Conservation (phyloP, 345 rosid species). For the Eucalyptus erythrocorys region DNA sequence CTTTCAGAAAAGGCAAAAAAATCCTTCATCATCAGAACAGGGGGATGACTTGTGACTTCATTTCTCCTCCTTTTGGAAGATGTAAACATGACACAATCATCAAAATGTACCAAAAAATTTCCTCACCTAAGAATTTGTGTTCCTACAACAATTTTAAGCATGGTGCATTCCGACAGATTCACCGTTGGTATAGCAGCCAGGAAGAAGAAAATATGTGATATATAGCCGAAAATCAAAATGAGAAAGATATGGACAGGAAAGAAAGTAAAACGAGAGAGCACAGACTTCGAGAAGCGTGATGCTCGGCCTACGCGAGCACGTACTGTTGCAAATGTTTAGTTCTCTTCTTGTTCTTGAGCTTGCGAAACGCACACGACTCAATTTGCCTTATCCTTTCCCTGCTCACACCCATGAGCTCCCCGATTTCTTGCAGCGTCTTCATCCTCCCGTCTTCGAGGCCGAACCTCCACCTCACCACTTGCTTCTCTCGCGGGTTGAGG, state of each 20-base stretch:
- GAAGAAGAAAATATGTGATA: neutral
- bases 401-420: constrained; percentile 75
- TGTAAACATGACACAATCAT: neutral
- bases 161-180: neutral
- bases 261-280: neutral
- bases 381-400: constrained; percentile 93
- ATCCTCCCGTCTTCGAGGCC: constrained; percentile 87
- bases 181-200: neutral
- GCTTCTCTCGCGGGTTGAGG: constrained; percentile 64
- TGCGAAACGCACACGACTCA: constrained; percentile 67
- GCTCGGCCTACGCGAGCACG: neutral
- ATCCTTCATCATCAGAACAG: neutral
- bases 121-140: neutral
- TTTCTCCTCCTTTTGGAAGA: neutral
- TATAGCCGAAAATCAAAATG: neutral
- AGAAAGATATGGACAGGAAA: neutral
- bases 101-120: neutral
- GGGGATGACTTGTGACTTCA: neutral
- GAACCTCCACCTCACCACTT: constrained; percentile 74
- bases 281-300: neutral
- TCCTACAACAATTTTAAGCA: neutral
- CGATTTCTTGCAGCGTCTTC: constrained; percentile 92
- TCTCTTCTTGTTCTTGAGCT: constrained; percentile 78
- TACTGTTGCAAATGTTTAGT: constrained; percentile 56
- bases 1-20: neutral